These are phyloP conservation scores for Eimeria falciformis DNA, from an alignment of 169 alveolate genomes.

Conservation along the genomic window DNA sequence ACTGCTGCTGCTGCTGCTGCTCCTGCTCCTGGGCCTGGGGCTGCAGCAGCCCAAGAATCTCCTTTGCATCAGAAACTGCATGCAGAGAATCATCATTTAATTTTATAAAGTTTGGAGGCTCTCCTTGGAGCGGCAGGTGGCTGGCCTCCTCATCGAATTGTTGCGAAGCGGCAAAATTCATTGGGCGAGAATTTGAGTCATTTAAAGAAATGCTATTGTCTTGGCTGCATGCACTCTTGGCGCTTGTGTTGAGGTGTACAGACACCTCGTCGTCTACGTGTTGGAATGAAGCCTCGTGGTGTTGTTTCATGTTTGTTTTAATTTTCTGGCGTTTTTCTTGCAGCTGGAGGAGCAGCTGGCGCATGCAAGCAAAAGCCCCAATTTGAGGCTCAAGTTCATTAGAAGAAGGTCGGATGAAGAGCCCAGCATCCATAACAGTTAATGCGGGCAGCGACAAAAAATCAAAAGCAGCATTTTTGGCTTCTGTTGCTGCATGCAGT, in stretches of 20 bases:
- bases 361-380: neutral
- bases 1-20: conserved; percentile 5
- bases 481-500: neutral
- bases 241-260: too few species aligned
- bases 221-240: too few species aligned
- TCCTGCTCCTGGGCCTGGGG: neutral
- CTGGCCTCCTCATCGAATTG: too few species aligned
- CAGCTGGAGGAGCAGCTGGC: neutral
- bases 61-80: neutral
- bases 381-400: neutral
- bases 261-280: too few species aligned
- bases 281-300: neutral
- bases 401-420: neutral
- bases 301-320: neutral
- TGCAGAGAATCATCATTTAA: too few species aligned
- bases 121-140: too few species aligned
- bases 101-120: too few species aligned
- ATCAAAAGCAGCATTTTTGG: neutral
- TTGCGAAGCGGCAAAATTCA: too few species aligned
- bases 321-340: neutral
- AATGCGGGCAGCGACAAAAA: neutral
- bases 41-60: neutral
- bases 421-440: conserved; percentile 7
- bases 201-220: too few species aligned
- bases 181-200: too few species aligned